Evolutionary conservation across 2,329 filamentous ascomycete species (phyloP).

Genomic region (Microsporum ferrugineum): DNA sequence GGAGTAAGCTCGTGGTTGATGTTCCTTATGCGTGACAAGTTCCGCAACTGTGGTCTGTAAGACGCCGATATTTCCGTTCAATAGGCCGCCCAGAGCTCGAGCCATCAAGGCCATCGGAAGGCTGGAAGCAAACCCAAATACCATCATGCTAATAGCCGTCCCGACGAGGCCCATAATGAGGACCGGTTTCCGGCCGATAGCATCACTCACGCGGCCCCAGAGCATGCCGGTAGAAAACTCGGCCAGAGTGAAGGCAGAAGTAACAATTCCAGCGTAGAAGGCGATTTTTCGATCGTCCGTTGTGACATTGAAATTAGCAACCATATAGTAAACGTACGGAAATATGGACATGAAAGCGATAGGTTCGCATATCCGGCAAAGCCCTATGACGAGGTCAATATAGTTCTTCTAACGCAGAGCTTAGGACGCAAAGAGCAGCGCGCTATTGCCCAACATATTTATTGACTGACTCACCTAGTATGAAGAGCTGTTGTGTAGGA

Average conservation of each 20-base stretch:
- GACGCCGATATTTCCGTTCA: slow-evolving; percentile 95
- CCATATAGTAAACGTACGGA: slow-evolving; percentile 97
- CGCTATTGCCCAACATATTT: neutral
- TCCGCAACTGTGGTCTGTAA: slow-evolving; percentile 92
- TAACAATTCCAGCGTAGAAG: slow-evolving; percentile 90
- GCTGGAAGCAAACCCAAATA: slow-evolving; percentile 82
- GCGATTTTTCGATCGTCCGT: slow-evolving; percentile 69
- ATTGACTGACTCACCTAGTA: slow-evolving; percentile 37
- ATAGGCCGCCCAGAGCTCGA: slow-evolving; percentile 73
- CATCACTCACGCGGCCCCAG: slow-evolving; percentile 89
- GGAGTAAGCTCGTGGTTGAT: slow-evolving; percentile 87
- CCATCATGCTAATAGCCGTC: slow-evolving; percentile 81
- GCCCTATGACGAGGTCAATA: slow-evolving; percentile 42
- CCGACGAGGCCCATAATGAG: slow-evolving; percentile 80
- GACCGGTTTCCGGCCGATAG: slow-evolving; percentile 82
- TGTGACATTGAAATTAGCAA: slow-evolving; percentile 78
- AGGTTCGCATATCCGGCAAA: slow-evolving; percentile 93
- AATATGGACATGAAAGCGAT: slow-evolving; percentile 99
- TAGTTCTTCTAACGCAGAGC: slow-evolving; percentile 3
- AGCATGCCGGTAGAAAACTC: slow-evolving; percentile 87
- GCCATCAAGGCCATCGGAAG: slow-evolving; percentile 74
- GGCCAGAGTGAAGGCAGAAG: slow-evolving; percentile 87
- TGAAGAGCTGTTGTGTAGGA: slow-evolving; percentile 47
- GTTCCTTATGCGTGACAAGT: slow-evolving; percentile 81
- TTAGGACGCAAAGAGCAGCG: neutral